A percentile compares a stretch with the other conserved stretches of the same genome.
These are phyloP conservation scores for Eucommia ulmoides DNA, from an alignment of 257 asterid genomes.

Conservation along the genomic window DNA sequence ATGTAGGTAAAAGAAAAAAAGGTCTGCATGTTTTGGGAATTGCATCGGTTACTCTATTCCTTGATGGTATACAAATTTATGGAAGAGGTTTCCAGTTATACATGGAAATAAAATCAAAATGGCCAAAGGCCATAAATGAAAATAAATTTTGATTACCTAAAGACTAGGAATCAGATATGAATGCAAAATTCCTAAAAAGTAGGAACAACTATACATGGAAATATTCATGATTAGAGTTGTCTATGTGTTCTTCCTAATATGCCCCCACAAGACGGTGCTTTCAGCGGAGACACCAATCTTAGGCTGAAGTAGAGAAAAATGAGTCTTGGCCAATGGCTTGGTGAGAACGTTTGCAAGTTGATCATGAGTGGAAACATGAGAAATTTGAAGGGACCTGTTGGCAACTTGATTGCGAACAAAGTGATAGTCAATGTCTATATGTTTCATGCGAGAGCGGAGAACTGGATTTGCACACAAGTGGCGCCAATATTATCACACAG, in stretches of 20 bases:
- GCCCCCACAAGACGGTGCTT: neutral
- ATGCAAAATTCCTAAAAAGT: too few species aligned
- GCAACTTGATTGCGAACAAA: neutral
- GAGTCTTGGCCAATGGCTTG: neutral
- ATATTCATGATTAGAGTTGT: too few species aligned
- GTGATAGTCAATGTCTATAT: neutral
- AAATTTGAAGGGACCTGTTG: neutral
- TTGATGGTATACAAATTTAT: too few species aligned
- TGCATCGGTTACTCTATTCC: too few species aligned
- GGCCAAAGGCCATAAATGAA: too few species aligned
- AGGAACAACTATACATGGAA: too few species aligned
- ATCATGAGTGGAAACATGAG: neutral
- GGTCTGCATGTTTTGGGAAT: too few species aligned
- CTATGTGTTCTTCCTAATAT: neutral
- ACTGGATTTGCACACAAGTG: neutral
- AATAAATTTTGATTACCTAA: too few species aligned
- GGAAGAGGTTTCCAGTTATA: too few species aligned
- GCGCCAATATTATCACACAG: conserved; percentile 4
- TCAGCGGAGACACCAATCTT: neutral
- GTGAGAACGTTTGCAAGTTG: neutral
- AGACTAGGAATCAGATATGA: too few species aligned
- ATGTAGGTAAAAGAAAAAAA: too few species aligned
- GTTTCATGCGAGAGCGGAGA: conserved; percentile 2
- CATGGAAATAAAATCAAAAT: too few species aligned
- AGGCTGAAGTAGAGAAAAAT: neutral